These are phyloP conservation scores for Paraleonurus japonicus DNA, from an alignment of 257 asterid species.

Conservation along the genomic window DNA sequence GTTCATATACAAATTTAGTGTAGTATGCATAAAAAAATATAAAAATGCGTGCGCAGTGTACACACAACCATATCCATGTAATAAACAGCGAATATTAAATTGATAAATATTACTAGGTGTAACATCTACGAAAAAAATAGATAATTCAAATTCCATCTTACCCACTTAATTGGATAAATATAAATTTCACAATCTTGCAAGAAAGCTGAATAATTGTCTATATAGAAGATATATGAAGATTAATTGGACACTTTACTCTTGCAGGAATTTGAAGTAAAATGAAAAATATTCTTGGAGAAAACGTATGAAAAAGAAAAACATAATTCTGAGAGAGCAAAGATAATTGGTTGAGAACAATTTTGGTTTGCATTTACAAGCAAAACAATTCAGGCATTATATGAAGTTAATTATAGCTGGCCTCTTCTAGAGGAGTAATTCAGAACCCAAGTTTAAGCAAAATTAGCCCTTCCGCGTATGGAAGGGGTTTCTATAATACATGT, in stretches of 20 bases:
- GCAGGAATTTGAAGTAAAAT: slow-evolving; percentile 6
- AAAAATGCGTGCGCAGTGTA: too few relatives aligned
- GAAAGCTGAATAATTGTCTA: not conserved
- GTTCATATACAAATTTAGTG: too few relatives aligned
- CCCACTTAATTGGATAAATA: not conserved
- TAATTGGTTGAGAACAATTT: slow-evolving; percentile 32
- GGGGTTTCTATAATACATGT: not conserved
- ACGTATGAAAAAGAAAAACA: slow-evolving; percentile 21
- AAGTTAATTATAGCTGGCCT: not conserved
- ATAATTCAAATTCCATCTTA: too few relatives aligned
- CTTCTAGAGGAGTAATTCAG: not conserved
- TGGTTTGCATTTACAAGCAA: slow-evolving; percentile 12
- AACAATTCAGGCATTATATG: slow-evolving; percentile 3
- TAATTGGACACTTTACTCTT: not conserved
- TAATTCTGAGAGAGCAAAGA: not conserved
- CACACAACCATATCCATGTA: too few relatives aligned
- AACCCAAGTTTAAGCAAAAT: not conserved
- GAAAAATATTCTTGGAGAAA: slow-evolving; percentile 27
- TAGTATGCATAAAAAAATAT: not conserved
- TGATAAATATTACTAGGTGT: too few relatives aligned
- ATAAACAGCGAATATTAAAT: too few relatives aligned
- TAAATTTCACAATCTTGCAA: not conserved
- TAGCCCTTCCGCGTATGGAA: not conserved
- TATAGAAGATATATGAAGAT: not conserved
- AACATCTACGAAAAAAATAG: too few relatives aligned